Evolutionary conservation across 306 rosid genomes (phyloP), one percentile per base, ranked within the genome.

Genomic region (Corylus avellana): DNA sequence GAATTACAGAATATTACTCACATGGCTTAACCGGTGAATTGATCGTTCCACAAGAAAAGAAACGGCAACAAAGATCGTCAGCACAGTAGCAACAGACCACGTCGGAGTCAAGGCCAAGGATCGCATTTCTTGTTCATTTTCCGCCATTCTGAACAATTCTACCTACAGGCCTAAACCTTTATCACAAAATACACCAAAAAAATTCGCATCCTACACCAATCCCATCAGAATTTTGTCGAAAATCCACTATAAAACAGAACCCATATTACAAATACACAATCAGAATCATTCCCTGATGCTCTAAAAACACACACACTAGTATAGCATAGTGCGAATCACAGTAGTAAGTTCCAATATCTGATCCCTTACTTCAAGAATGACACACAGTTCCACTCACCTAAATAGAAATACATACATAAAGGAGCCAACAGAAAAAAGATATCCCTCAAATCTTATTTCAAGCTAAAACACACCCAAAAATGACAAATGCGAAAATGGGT

Each of bases 21-120:
- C 92, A 80, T 55, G 32, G 82, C 92, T 78, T 74, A 89, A 86
- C 37, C 90, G 86, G 85, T 95, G 95, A 81, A 95, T 95, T 75
- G 93, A 86, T 77, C 98, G 98, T 79, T 95, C 98, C 57, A 95
- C 99, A 55, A 95, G 90, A 85, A 95, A 86, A 63, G 99, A 95
- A 69, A 93, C 98, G 5, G 93, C 93, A 22, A 95, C 98, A 29
- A 95, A 95, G 74, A 93, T 72, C 42, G 95, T 90, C 91, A 93
- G 77, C 83, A 95, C 98, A 55, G 98, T 89, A 20, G 99, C 99
- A 79, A 95, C 98, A 70, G 98, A 95, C 99, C 99, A 95, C 69
- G 99, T 95, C 62, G 99, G 99, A 64, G 98, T 95, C 93, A 93
- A 87, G 79, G 99, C 99, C 91, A 95, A 78, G 29, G 99, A 93